Conservation (phyloP, 306 rosid genomes). For the Gillenia trifoliata region DNA sequence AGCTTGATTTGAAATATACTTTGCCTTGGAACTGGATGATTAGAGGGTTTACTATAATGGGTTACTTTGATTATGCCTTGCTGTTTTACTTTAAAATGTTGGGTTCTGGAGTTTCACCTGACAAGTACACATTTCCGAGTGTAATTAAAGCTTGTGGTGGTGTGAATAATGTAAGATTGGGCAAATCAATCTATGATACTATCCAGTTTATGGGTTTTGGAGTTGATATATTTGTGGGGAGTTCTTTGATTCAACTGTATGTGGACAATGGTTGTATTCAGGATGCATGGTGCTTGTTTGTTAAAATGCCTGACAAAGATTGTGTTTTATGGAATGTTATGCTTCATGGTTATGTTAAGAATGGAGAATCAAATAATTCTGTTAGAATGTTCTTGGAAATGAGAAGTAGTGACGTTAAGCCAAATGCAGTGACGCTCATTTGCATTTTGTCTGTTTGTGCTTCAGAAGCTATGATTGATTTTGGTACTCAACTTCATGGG, state of each 20-base stretch:
- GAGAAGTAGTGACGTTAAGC: conserved; percentile 36
- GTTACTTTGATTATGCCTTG: conserved; percentile 50
- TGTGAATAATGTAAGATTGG: conserved; percentile 49
- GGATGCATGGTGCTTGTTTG: conserved; percentile 61
- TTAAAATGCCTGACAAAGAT: conserved; percentile 57
- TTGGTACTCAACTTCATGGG: conserved; percentile 76
- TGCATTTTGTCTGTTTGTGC: conserved; percentile 59
- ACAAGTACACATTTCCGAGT: conserved; percentile 81
- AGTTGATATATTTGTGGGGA: conserved; percentile 61
- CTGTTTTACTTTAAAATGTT: conserved; percentile 80
- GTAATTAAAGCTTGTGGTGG: conserved; percentile 76
- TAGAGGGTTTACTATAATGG: conserved; percentile 55
- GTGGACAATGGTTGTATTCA: conserved; percentile 52
- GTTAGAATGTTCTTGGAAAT: conserved; percentile 44
- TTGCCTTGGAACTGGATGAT: conserved; percentile 88
- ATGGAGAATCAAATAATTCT: conserved; percentile 46
- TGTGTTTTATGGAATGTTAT: conserved; percentile 72
- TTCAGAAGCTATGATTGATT: conserved; percentile 36
- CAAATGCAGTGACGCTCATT: conserved; percentile 53
- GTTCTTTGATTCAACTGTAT: conserved; percentile 66
- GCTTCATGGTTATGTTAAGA: conserved; percentile 63
- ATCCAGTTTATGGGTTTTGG: conserved; percentile 43
- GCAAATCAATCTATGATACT: conserved; percentile 46
- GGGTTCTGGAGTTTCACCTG: conserved; percentile 56
- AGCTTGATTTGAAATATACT: conserved; percentile 39